Conservation (phyloP, 345 rosid species). For the Litchi chinensis region DNA sequence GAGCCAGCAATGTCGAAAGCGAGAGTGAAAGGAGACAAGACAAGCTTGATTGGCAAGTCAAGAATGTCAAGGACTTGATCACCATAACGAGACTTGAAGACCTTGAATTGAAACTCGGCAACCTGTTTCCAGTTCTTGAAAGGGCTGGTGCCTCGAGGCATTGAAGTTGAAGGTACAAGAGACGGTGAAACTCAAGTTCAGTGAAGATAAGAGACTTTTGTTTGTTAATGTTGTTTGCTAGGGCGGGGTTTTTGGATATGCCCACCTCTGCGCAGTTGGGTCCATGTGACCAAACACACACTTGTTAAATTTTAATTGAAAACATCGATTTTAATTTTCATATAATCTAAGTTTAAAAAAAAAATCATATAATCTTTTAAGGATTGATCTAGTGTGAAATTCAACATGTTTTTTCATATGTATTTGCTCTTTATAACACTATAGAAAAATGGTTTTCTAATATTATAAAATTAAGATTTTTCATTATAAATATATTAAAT, state of each 20-base stretch:
- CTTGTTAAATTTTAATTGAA: no score
- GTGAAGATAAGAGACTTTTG: not conserved
- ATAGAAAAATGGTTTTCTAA: no score
- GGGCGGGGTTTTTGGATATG: conserved; percentile 12
- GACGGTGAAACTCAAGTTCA: not conserved
- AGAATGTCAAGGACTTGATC: conserved; percentile 67
- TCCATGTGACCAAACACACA: not conserved
- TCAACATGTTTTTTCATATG: no score
- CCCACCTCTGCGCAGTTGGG: not conserved
- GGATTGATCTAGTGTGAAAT: no score
- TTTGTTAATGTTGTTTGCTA: no score
- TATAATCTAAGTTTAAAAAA: no score
- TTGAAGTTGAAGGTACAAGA: conserved; percentile 28
- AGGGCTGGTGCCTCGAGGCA: conserved; percentile 69
- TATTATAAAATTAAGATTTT: no score
- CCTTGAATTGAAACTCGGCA: conserved; percentile 61
- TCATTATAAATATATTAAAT: no score
- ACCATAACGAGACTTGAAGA: conserved; percentile 58
- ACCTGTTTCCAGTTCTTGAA: conserved; percentile 55
- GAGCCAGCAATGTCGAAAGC: conserved; percentile 91
- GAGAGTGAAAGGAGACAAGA: conserved; percentile 81
- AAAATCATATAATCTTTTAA: no score
- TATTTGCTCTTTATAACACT: no score
- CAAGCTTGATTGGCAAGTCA: conserved; percentile 76
- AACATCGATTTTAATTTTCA: no score